These are phyloP conservation scores for Pichia insulana DNA, from an alignment of 805 yeast species.

Conservation along the genomic window DNA sequence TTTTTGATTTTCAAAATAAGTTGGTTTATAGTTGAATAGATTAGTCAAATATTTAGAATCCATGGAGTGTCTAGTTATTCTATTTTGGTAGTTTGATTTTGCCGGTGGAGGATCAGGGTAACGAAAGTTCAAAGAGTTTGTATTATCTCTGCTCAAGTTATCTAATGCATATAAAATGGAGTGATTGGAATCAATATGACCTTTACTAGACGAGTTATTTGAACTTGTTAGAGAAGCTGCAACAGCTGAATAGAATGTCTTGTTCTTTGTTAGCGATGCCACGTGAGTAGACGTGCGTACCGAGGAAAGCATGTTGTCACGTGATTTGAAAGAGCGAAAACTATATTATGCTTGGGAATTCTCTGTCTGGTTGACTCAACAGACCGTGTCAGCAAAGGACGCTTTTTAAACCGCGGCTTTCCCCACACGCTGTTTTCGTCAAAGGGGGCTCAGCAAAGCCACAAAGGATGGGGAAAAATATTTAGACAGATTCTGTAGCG, in stretches of 20 bases:
- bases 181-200: neutral
- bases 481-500: no score
- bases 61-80: conserved; percentile 16
- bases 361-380: no score
- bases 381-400: no score
- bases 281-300: neutral
- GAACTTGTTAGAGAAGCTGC: neutral
- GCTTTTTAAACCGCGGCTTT: no score
- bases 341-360: no score
- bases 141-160: no score
- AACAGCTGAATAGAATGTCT: neutral
- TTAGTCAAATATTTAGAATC: conserved; percentile 29
- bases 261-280: neutral
- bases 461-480: no score
- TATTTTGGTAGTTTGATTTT: conserved; percentile 4
- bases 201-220: neutral
- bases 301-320: neutral
- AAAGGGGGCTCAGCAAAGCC: no score
- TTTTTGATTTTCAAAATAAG: conserved; percentile 25
- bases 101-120: conserved; percentile 5
- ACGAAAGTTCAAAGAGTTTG: no score
- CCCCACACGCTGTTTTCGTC: no score
- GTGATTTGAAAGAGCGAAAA: no score
- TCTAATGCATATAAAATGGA: neutral
- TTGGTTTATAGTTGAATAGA: conserved; percentile 28